Base-by-base conservation (phyloP, 495 filamentous ascomycete species). In the Hypoxylon fuscum region DNA sequence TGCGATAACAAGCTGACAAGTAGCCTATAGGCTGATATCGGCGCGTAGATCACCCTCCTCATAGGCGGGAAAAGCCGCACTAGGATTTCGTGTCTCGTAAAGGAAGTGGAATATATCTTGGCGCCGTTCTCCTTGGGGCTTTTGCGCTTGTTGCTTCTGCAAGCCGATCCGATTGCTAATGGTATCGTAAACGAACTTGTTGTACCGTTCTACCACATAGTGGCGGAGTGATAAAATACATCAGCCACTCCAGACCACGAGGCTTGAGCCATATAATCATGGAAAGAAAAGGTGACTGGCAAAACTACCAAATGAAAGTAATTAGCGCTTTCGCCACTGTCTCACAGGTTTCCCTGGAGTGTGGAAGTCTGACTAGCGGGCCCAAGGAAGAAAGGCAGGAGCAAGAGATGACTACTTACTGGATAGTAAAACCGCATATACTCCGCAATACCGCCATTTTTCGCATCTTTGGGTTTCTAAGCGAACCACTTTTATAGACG, bases 31-130 rank as follows among this genome's bases (percentile, higher is more conserved):
- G 11, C 57, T 59, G 1, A 57, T 43, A 49, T 75, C 72, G 0
- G 62, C 59, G 1, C 51, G 48, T 1, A 72, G 62, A 3, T 66
- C 54, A 22, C 18, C 21, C 10, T 64, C 58, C 0, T 46, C 31
- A 22, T 69, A 75, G 2, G 57, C 70, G 2, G 52, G 68, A 2
- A n/a, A 44, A 8, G 59, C 58, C 8, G 73, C 72, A 0, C 58
- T 38, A 1, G 69, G 71, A 50, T 75, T 44, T 12, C 56, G 60
- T 18, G 74, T 72, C n/a, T 64, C 62, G 56, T 46, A 64, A 1
- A 75, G 42, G 52, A 67, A 72, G 37, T 76, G 63, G 46, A 76
- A 66, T 56, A 76, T 66, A 45, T 76, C 72, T 32, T 69, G 61
- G 12, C 72, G 72, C 17, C 44, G 15, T 12, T 69, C 44, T 1